Evolutionary conservation across 2,329 filamentous ascomycete genomes (phyloP).

Genomic region (Pseudogymnoascus sp.): DNA sequence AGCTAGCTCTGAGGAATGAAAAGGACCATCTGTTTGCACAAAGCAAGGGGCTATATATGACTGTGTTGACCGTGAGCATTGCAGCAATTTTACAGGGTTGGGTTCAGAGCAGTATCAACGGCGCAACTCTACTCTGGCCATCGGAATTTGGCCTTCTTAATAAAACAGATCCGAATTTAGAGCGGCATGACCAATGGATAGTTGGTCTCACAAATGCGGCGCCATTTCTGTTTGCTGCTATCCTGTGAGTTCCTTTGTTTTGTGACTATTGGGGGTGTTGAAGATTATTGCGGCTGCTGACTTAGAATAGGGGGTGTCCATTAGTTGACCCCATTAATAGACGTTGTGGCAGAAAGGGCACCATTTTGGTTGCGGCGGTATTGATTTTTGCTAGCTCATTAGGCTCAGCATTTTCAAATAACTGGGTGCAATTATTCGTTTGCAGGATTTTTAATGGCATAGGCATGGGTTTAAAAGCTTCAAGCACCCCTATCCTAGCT

Average conservation of each 20-base stretch:
- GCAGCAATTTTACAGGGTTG: not conserved
- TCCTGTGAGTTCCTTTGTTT: not conserved
- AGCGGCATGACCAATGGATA: not conserved
- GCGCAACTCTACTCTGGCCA: not conserved
- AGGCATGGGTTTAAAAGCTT: not conserved
- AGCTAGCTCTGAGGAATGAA: not conserved
- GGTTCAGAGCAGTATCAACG: not conserved
- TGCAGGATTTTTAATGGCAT: conserved; percentile 13
- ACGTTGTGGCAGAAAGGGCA: not conserved
- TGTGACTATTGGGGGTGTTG: not conserved
- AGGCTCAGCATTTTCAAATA: not conserved
- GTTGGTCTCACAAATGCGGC: not conserved
- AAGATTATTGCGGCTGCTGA: not conserved
- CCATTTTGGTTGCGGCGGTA: not conserved
- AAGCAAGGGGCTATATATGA: not conserved
- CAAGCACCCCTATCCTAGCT: not conserved
- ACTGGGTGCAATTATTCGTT: not conserved
- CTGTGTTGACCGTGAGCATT: not conserved
- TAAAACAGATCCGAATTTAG: too few relatives aligned
- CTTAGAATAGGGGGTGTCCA: not conserved
- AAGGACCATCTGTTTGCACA: not conserved
- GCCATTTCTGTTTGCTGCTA: not conserved
- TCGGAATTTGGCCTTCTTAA: not conserved
- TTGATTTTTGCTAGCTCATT: not conserved
- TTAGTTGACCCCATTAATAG: not conserved